Conservation (phyloP, 805 yeast genomes). For the Starmerella cellae region DNA sequence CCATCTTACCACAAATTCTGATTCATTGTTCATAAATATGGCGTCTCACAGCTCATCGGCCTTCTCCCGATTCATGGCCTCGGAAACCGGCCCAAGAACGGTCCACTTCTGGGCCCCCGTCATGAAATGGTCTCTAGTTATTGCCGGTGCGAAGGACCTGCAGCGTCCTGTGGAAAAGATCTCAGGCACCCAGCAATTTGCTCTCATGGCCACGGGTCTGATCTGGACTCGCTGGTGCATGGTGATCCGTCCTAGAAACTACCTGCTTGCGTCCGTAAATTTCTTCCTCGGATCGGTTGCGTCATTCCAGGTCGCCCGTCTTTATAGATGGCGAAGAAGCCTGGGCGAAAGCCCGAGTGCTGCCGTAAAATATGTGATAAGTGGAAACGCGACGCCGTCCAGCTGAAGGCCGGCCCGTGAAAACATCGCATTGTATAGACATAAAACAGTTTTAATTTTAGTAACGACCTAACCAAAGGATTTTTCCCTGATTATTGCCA, state of each 20-base stretch:
- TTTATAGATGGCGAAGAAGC: constrained; percentile 48
- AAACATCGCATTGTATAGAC: background rate
- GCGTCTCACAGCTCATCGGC: constrained; percentile 11
- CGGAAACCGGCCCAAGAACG: constrained; percentile 94
- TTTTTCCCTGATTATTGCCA: no score
- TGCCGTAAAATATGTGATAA: constrained; percentile 43
- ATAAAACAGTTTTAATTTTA: no score
- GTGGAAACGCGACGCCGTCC: background rate
- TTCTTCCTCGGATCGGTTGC: constrained; percentile 88
- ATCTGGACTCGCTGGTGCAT: constrained; percentile 99
- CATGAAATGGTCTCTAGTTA: constrained; percentile 67
- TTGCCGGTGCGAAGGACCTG: constrained; percentile 81
- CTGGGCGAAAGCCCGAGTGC: constrained; percentile 51
- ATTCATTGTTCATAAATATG: background rate
- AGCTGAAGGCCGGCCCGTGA: background rate
- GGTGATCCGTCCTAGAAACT: constrained; percentile 79
- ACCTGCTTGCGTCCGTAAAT: constrained; percentile 79
- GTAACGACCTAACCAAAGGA: no score
- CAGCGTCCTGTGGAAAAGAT: constrained; percentile 84
- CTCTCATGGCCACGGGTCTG: constrained; percentile 78
- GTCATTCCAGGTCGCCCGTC: constrained; percentile 64
- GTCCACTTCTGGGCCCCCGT: constrained; percentile 81
- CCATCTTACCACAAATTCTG: no score
- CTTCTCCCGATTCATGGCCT: constrained; percentile 58
- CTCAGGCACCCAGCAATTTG: constrained; percentile 78